Conservation (phyloP, 2,329 filamentous ascomycete genomes). For the Mycosphaerelloides madeirae region DNA sequence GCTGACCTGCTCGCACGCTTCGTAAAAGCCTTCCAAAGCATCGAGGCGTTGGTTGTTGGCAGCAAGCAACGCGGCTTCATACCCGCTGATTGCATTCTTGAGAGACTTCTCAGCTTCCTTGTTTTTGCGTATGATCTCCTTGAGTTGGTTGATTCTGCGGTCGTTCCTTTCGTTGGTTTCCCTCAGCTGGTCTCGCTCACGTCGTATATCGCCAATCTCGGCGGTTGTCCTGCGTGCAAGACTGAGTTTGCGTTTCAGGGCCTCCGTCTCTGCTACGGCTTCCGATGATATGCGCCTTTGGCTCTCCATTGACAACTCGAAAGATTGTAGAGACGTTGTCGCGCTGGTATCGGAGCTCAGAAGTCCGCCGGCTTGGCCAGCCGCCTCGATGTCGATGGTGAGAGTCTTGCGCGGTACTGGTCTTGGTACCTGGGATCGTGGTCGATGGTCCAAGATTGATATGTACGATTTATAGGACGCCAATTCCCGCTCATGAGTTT, state of each 20-base stretch:
- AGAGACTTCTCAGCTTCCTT: conserved; percentile 35
- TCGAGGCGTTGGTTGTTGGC: conserved; percentile 41
- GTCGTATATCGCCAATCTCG: conserved; percentile 32
- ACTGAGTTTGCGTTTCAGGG: conserved; percentile 37
- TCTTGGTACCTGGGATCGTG: background rate
- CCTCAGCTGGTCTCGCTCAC: conserved; percentile 37
- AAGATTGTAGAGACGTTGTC: conserved; percentile 19
- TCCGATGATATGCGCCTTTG: conserved; percentile 28
- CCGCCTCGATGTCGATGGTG: conserved; percentile 17
- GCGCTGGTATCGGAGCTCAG: conserved; percentile 12
- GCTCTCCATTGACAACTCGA: conserved; percentile 24
- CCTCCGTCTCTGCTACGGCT: conserved; percentile 33
- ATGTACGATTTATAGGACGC: conserved; percentile 37
- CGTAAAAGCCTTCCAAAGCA: conserved; percentile 29
- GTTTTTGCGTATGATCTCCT: conserved; percentile 37
- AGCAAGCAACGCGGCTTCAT: conserved; percentile 37
- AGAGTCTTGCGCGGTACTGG: conserved; percentile 1
- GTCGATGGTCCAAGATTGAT: conserved; percentile 33
- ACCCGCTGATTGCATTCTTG: conserved; percentile 35
- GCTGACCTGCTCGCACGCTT: conserved; percentile 34
- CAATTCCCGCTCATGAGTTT: conserved; percentile 38
- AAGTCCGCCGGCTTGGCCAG: background rate
- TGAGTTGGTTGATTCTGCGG: conserved; percentile 37
- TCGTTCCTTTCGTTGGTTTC: conserved; percentile 34
- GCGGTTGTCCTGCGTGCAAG: conserved; percentile 32